These are phyloP conservation scores for Fusarium veterinarium DNA, from an alignment of 2,329 filamentous ascomycete genomes.

Conservation along the genomic window DNA sequence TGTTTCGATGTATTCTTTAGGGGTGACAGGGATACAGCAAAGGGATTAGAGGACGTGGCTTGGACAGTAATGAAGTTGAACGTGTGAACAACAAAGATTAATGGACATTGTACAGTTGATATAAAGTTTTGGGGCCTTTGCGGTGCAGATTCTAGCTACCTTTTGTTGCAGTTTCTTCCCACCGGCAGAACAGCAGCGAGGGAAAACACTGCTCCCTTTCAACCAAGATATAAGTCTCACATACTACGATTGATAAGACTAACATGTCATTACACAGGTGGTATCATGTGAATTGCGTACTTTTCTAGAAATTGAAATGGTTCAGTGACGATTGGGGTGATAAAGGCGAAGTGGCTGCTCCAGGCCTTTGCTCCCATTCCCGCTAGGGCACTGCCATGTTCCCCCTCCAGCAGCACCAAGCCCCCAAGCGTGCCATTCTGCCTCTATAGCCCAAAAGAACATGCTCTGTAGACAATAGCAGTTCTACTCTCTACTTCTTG, in stretches of 20 bases:
- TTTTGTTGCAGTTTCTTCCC: background rate
- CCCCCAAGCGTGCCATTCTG: background rate
- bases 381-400: background rate
- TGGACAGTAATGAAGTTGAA: background rate
- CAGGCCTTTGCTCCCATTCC: background rate
- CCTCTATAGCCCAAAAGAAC: no score
- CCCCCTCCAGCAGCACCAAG: background rate
- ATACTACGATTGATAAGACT: background rate
- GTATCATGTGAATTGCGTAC: accelerated
- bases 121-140: background rate
- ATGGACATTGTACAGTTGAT: background rate
- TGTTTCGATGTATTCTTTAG: constrained; percentile 16
- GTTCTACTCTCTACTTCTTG: background rate
- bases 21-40: constrained; percentile 3
- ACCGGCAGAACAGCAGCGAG: background rate
- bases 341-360: background rate
- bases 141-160: background rate
- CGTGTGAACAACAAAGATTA: background rate
- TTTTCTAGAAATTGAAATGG: background rate
- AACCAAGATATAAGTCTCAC: background rate
- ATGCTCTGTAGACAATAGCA: background rate
- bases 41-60: background rate
- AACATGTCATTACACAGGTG: accelerated
- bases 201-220: background rate
- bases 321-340: background rate